Evolutionary conservation across 2,329 filamentous ascomycete genomes (phyloP).

Genomic region (Graphilbum fragrans): DNA sequence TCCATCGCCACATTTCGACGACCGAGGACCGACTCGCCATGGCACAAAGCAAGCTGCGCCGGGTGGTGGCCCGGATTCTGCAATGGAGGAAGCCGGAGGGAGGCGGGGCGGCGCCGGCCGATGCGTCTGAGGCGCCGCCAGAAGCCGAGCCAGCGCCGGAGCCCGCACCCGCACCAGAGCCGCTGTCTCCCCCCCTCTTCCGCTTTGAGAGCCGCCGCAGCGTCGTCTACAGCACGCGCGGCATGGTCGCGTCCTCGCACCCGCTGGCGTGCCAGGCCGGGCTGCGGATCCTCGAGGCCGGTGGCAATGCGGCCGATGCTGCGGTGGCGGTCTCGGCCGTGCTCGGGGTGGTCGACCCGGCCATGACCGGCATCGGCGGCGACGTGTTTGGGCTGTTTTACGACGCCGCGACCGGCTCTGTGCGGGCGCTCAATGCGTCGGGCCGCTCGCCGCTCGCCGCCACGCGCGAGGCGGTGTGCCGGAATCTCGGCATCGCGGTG

Average conservation of each 20-base stretch:
- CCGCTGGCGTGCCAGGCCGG: conserved; percentile 80
- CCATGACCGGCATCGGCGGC: conserved; percentile 82
- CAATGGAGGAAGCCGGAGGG: no score
- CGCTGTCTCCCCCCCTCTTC: conserved; percentile 9
- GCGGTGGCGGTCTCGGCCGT: conserved; percentile 81
- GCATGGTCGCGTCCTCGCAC: conserved; percentile 80
- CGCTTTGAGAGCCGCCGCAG: conserved; percentile 59
- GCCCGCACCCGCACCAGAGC: background rate
- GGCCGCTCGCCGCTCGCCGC: conserved; percentile 62
- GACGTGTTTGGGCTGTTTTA: conserved; percentile 94
- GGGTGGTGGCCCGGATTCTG: no score
- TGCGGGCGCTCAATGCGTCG: conserved; percentile 83
- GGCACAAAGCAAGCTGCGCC: no score
- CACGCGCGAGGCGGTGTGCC: conserved; percentile 56
- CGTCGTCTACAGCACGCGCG: conserved; percentile 81
- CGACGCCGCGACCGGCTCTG: conserved; percentile 64
- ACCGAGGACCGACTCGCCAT: no score
- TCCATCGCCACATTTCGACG: no score
- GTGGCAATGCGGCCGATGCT: conserved; percentile 89
- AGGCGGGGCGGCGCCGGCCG: no score
- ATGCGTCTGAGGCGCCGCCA: no score
- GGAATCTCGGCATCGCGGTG: conserved; percentile 48
- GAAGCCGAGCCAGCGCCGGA: background rate
- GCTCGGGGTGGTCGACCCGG: conserved; percentile 85
- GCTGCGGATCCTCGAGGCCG: conserved; percentile 63